Base-by-base conservation (phyloP, 2,329 filamentous ascomycete species). In the Trichoderma harzianum region DNA sequence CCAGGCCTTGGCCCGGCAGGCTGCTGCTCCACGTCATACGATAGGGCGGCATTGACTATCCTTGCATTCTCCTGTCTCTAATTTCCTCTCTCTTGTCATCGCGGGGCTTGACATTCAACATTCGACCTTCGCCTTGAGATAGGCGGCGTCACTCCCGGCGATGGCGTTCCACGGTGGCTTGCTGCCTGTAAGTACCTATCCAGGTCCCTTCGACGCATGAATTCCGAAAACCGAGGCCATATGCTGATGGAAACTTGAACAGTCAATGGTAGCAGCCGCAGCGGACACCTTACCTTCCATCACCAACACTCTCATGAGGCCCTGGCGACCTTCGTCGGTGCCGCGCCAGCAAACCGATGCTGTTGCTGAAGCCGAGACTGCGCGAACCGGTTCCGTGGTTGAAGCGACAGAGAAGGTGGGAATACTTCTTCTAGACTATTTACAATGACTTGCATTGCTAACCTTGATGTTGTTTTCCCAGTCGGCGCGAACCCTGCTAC, bases 221-320 rank as follows among this genome's bases (percentile, higher is more conserved):
- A 67, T 21, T 12, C 26, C 24, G 39, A 66, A 30, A 53, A 18
- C 34, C 21, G 53, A 47, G 26, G 30, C 55, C 36, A 36, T 28
- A 7, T 69, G 7, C 69, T 71, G 51, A 71, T 53, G 12, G n/a
- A 5, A 16, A 28, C 2, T 3, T 11, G 4, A 51, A 74, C 68
- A 74, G 69, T 53, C 71, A 61, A 80, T 86, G 76, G 83, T 82
- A 73, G 82, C 82, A 63, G 82, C 80, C 72, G 82, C 82, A 8
- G 78, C 83, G 64, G 84, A 84, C 47, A 75, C 86, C 68, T 84
- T 83, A 83, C 84, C 85, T 69, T 85, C 84, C 58, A 79, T 86
- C 73, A 79, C 80, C 66, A 84, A 80, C 72, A 81, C 81, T 14
- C 73, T 84, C 18, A 76, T 79, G 70, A 73, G 80, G 24, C 80